Conservation (phyloP, 2,329 filamentous ascomycete species). For the Cephalotrichum gorgonifer region DNA sequence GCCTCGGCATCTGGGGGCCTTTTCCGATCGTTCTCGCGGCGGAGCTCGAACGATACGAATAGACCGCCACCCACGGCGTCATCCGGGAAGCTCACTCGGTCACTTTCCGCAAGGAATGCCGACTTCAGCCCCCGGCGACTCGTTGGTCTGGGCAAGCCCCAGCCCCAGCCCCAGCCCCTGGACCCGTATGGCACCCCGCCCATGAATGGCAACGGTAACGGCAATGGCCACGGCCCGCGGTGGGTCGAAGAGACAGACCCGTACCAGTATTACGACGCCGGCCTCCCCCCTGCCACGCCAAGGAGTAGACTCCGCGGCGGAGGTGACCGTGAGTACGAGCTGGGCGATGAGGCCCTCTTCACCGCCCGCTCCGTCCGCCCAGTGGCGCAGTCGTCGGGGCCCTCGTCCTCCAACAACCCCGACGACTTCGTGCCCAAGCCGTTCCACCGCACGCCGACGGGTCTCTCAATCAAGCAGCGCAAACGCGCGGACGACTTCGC, state of each 20-base stretch:
- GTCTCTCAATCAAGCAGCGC: conserved; percentile 51
- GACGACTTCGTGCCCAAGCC: conserved; percentile 12
- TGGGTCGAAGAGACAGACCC: conserved; percentile 4
- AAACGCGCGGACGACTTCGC: conserved; percentile 42
- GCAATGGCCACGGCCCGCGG: conserved; percentile 11
- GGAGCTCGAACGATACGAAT: conserved; percentile 9
- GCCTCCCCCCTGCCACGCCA: conserved; percentile 12
- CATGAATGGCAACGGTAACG: neutral
- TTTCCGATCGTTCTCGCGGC: conserved; percentile 26
- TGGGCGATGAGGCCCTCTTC: conserved; percentile 49
- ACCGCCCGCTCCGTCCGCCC: conserved; percentile 26
- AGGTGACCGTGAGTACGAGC: conserved; percentile 35
- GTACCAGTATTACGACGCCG: conserved; percentile 9
- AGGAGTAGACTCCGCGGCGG: conserved; percentile 26
- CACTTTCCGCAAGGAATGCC: conserved; percentile 8
- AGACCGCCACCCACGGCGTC: neutral
- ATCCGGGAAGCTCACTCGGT: conserved; percentile 7
- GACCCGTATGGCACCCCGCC: neutral
- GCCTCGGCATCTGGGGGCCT: conserved; percentile 14
- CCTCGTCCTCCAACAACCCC: neutral
- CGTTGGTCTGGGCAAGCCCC: neutral
- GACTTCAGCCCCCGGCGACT: conserved; percentile 14
- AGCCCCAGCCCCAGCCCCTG: neutral
- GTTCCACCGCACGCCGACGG: conserved; percentile 63
- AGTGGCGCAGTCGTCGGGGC: conserved; percentile 3